Conservation (phyloP, 2,329 filamentous ascomycete species). For the Celoporthe dispersa region DNA sequence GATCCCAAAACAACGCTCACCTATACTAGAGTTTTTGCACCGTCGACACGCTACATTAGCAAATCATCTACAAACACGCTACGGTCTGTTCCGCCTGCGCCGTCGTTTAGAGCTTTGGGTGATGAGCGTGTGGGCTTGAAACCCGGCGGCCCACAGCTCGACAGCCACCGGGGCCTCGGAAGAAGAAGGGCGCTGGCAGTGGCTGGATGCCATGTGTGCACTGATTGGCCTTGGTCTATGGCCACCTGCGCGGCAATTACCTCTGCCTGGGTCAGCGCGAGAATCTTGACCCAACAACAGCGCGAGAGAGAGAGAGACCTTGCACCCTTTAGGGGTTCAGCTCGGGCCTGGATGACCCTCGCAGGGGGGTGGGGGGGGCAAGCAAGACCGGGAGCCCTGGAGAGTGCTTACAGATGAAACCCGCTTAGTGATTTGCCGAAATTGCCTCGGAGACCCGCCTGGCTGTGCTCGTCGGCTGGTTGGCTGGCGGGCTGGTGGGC, state of each 20-base stretch:
- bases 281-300: background rate
- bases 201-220: background rate
- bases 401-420: constrained; percentile 12
- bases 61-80: background rate
- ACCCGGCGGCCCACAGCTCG: background rate
- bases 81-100: constrained; percentile 10
- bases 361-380: background rate
- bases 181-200: background rate
- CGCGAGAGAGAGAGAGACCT: background rate
- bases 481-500: background rate
- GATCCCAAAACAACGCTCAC: background rate
- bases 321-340: background rate
- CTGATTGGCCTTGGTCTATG: background rate
- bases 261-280: background rate
- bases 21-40: background rate
- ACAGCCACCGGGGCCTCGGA: background rate
- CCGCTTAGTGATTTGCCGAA: constrained; percentile 10
- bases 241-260: background rate
- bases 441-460: constrained; percentile 3
- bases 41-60: background rate
- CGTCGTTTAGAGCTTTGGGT: background rate
- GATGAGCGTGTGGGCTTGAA: constrained; percentile 9
- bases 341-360: background rate
- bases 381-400: background rate
- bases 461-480: background rate